These are phyloP conservation scores for Hymenoscyphus scutula DNA, from an alignment of 2,329 filamentous ascomycete genomes.

Conservation along the genomic window DNA sequence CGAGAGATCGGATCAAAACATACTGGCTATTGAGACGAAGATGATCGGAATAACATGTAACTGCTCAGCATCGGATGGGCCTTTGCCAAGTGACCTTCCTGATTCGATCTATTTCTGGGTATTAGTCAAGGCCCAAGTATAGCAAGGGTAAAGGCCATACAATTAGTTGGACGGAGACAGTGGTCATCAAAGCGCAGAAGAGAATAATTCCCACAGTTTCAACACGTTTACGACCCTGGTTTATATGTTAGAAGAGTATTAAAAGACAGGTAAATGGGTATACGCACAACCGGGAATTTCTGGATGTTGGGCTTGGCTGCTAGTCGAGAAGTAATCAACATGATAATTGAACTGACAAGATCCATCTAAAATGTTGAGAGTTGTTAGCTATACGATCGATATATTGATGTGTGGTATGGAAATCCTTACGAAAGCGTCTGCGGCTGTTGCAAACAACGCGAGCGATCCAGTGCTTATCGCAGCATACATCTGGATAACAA, in stretches of 20 bases:
- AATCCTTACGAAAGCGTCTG: conserved; percentile 56
- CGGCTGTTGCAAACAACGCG: conserved; percentile 63
- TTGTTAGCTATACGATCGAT: not conserved
- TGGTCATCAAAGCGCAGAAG: conserved; percentile 66
- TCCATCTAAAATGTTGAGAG: conserved; percentile 48
- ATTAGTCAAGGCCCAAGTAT: conserved; percentile 5
- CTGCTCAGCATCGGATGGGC: conserved; percentile 42
- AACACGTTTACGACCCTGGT: conserved; percentile 55
- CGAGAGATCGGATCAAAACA: conserved; percentile 29
- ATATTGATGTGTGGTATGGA: not conserved
- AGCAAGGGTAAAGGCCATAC: conserved; percentile 39
- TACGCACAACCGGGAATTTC: conserved; percentile 57
- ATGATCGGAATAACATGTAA: conserved; percentile 54
- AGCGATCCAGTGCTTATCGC: conserved; percentile 58
- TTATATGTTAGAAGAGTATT: not conserved
- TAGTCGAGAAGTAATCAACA: conserved; percentile 58
- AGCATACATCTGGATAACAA: conserved; percentile 58
- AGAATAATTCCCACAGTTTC: conserved; percentile 65
- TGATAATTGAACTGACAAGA: conserved; percentile 61
- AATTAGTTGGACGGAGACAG: conserved; percentile 60
- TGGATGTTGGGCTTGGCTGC: conserved; percentile 59
- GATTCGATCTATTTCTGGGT: conserved; percentile 49
- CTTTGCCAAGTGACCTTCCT: conserved; percentile 48
- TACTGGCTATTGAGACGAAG: conserved; percentile 54
- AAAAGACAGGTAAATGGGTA: not conserved